These are phyloP conservation scores for Elongisporangium senticosum DNA, from an alignment of 352 stramenopile species.

Conservation along the genomic window DNA sequence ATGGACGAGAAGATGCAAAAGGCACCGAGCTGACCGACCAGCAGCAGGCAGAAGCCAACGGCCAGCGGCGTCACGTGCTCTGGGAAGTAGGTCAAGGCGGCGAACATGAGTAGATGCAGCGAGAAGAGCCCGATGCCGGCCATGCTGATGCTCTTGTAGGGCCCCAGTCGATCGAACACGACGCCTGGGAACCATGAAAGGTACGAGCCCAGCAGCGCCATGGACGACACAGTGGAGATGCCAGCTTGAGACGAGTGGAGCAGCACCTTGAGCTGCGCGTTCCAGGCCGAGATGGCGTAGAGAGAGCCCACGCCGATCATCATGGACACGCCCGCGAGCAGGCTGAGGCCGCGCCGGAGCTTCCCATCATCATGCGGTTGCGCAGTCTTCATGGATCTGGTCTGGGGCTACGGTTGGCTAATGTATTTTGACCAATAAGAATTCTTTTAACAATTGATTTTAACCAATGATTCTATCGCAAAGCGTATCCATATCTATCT, in stretches of 20 bases:
- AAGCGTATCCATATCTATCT: neutral
- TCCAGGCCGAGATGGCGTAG: conserved; percentile 81
- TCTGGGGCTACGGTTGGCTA: neutral
- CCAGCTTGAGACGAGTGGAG: conserved; percentile 67
- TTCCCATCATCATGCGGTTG: neutral
- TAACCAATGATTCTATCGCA: neutral
- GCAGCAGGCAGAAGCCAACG: conserved; percentile 46
- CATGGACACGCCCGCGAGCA: conserved; percentile 51
- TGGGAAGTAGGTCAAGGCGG: conserved; percentile 33
- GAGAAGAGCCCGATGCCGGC: conserved; percentile 32
- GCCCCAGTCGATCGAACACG: conserved; percentile 62
- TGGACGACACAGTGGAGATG: conserved; percentile 68
- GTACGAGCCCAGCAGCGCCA: conserved; percentile 75
- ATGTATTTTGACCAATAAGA: neutral
- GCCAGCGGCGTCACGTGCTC: conserved; percentile 33
- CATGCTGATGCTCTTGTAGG: conserved; percentile 50
- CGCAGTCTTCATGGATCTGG: neutral
- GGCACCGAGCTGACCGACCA: conserved; percentile 60
- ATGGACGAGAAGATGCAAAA: conserved; percentile 78
- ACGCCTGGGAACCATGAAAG: conserved; percentile 68
- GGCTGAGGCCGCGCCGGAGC: conserved; percentile 29
- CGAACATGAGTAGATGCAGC: conserved; percentile 38
- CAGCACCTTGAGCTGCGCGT: conserved; percentile 73
- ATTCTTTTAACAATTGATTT: neutral
- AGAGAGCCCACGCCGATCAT: conserved; percentile 74